Conservation (phyloP, 306 rosid species). For the Argentina anserina region DNA sequence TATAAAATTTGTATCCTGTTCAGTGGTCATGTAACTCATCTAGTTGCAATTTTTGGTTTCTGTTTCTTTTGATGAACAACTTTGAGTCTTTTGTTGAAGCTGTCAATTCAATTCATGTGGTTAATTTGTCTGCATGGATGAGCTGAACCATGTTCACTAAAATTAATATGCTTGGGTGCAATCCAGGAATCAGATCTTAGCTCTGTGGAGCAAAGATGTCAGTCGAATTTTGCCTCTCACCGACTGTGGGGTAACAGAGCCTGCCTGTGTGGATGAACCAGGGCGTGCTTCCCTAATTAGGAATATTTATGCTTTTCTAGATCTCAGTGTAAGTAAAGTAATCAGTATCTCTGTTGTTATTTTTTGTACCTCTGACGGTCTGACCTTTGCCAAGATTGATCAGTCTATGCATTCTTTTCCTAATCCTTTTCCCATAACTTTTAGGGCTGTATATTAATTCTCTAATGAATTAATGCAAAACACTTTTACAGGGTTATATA, state of each 20-base stretch:
- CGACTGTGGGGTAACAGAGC: conserved; percentile 77
- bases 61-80: neutral
- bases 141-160: conserved; percentile 26
- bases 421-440: conserved; percentile 15
- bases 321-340: conserved; percentile 68
- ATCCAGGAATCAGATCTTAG: conserved; percentile 86
- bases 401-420: neutral
- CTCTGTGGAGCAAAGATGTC: conserved; percentile 88
- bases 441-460: neutral
- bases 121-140: conserved; percentile 7
- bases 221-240: conserved; percentile 84
- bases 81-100: neutral
- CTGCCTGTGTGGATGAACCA: conserved; percentile 47
- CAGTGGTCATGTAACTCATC: neutral
- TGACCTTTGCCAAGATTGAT: neutral
- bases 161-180: conserved; percentile 14
- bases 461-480: conserved; percentile 15
- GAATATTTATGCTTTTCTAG: conserved; percentile 89
- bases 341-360: conserved; percentile 7
- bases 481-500: conserved; percentile 82
- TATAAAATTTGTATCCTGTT: neutral
- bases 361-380: neutral
- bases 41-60: neutral
- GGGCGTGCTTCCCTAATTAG: conserved; percentile 60
- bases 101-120: neutral